phyloP scores from a whole-genome alignment of 2,329 filamentous ascomycete species.

The Plenodomus lindquistii region DNA sequence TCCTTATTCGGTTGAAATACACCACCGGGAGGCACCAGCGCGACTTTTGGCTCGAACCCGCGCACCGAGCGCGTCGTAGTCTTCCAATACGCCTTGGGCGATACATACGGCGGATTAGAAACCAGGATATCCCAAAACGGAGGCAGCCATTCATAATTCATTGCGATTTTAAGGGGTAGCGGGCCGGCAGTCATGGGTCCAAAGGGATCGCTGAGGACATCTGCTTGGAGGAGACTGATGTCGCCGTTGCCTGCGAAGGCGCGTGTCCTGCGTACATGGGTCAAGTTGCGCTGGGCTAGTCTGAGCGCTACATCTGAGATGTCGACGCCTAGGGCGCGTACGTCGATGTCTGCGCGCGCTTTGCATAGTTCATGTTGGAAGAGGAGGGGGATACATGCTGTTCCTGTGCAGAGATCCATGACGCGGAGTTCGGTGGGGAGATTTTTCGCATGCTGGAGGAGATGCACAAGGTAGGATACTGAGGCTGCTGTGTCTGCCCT shows the following conservation, averaged over 20 bases:
- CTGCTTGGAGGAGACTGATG: conserved; percentile 53
- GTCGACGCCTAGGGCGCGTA: conserved; percentile 72
- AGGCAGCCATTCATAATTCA: conserved; percentile 18
- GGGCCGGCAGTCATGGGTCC: conserved; percentile 30
- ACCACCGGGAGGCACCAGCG: conserved; percentile 62
- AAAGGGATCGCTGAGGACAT: conserved; percentile 56
- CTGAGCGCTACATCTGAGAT: conserved; percentile 67
- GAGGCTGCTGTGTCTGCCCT: conserved; percentile 55
- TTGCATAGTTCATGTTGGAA: conserved; percentile 65
- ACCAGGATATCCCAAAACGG: conserved; percentile 66
- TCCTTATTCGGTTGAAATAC: not conserved
- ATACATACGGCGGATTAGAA: conserved; percentile 92
- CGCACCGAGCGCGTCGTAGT: conserved; percentile 75
- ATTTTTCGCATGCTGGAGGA: conserved; percentile 26
- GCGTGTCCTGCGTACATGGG: conserved; percentile 36
- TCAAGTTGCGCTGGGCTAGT: conserved; percentile 68
- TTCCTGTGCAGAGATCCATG: conserved; percentile 87
- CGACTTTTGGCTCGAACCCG: conserved; percentile 77
- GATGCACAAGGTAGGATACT: conserved; percentile 32
- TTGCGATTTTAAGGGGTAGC: conserved; percentile 16
- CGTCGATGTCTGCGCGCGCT: conserved; percentile 23
- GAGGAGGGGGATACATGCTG: conserved; percentile 84
- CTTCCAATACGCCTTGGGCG: conserved; percentile 61
- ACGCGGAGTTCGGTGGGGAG: conserved; percentile 57
- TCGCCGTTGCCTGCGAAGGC: conserved; percentile 17